Conservation (phyloP, 306 rosid genomes). For the Begonia loranthoides region DNA sequence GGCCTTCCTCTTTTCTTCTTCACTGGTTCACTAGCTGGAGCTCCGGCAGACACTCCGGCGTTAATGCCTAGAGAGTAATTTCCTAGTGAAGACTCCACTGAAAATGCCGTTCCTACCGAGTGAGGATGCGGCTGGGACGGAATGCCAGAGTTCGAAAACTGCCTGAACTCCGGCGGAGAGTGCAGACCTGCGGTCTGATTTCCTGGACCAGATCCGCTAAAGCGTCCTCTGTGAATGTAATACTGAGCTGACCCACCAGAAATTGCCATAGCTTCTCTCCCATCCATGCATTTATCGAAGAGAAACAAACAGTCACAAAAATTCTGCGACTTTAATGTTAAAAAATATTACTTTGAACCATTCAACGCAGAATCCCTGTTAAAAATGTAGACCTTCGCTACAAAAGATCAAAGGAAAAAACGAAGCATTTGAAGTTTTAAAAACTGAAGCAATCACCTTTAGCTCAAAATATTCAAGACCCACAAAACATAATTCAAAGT, state of each 20-base stretch:
- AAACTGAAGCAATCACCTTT: not conserved
- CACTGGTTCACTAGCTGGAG: conserved; percentile 45
- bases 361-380: too few species aligned
- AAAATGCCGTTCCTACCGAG: conserved; percentile 44
- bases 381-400: not conserved
- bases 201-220: conserved; percentile 50
- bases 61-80: conserved; percentile 38
- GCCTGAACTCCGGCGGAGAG: conserved; percentile 53
- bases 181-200: conserved; percentile 46
- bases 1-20: conserved; percentile 97
- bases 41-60: conserved; percentile 32
- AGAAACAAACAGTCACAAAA: conserved; percentile 14
- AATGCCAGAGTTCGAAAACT: conserved; percentile 41
- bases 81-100: conserved; percentile 33
- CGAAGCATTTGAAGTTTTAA: not conserved
- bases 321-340: too few species aligned
- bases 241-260: conserved; percentile 79
- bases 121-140: conserved; percentile 44
- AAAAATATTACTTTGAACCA: too few species aligned
- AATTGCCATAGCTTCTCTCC: conserved; percentile 88
- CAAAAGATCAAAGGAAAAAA: not conserved
- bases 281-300: conserved; percentile 91
- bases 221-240: conserved; percentile 66
- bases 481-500: not conserved
- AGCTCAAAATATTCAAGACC: conserved; percentile 7